phyloP scores from a whole-genome alignment of 176 grass and related monocot genomes.

The Puccinellia tenuiflora region DNA sequence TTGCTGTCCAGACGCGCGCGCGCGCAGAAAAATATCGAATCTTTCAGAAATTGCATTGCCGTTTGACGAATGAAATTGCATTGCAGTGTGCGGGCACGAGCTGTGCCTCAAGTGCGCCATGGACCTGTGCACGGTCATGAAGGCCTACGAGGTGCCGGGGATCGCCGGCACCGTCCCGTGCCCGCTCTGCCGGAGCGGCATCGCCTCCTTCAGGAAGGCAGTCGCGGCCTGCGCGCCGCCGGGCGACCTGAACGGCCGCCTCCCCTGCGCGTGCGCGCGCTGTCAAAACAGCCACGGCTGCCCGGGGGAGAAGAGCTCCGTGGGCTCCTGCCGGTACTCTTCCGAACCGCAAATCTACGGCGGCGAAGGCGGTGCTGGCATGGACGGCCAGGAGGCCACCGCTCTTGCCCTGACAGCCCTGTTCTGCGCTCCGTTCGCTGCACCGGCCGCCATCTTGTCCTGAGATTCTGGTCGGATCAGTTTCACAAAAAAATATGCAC shows the following conservation, averaged over 20 bases:
- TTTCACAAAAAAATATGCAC: background rate
- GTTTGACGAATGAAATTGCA: too few relatives aligned
- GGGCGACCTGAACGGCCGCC: background rate
- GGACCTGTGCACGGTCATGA: slow-evolving; percentile 73
- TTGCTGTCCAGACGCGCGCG: background rate
- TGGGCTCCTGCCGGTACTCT: slow-evolving; percentile 4
- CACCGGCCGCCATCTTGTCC: slow-evolving; percentile 31
- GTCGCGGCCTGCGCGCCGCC: background rate
- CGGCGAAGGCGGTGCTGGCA: background rate
- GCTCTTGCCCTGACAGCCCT: slow-evolving; percentile 18
- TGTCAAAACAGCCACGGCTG: slow-evolving; percentile 10
- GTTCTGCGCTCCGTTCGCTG: slow-evolving; percentile 25
- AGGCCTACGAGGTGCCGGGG: slow-evolving; percentile 37
- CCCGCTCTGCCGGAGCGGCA: slow-evolving; percentile 75
- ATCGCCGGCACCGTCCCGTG: slow-evolving; percentile 72
- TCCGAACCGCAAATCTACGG: slow-evolving; percentile 17
- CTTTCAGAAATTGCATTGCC: too few relatives aligned
- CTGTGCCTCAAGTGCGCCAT: slow-evolving; percentile 80
- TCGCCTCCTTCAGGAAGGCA: slow-evolving; percentile 56
- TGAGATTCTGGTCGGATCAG: slow-evolving; percentile 14
- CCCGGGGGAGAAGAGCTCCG: background rate
- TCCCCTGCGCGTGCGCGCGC: background rate
- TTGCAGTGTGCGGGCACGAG: slow-evolving; percentile 71
- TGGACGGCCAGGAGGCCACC: slow-evolving; percentile 21
- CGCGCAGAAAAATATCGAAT: too few relatives aligned